Percentiles rank a stretch among this genome's conserved stretches.
Conservation (phyloP, 495 filamentous ascomycete genomes). For the Physcia stellaris region DNA sequence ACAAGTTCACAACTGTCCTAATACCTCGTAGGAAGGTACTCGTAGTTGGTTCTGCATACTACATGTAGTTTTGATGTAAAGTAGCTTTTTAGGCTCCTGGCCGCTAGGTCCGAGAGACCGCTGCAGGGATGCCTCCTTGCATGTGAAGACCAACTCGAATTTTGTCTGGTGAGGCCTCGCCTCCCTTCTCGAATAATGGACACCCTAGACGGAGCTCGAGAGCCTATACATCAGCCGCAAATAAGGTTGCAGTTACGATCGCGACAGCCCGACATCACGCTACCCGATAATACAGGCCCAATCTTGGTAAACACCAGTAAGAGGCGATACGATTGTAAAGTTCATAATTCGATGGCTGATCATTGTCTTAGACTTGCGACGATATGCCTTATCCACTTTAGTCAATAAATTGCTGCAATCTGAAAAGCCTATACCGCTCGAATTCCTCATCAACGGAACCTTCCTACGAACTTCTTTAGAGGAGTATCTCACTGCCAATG, state of each 20-base stretch:
- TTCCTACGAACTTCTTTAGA: conserved; percentile 82
- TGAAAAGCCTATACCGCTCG: conserved; percentile 72
- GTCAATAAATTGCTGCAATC: conserved; percentile 83
- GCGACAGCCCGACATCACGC: conserved; percentile 41
- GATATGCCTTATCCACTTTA: conserved; percentile 83
- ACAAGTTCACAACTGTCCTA: too few species aligned
- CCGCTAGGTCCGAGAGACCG: too few species aligned
- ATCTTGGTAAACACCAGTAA: conserved; percentile 54
- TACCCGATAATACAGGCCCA: conserved; percentile 46
- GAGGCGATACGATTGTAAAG: conserved; percentile 9
- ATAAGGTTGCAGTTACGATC: conserved; percentile 49
- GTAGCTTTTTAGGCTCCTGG: too few species aligned
- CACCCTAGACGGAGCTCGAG: too few species aligned
- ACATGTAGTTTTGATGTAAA: too few species aligned
- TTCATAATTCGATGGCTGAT: conserved; percentile 1
- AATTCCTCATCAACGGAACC: conserved; percentile 85
- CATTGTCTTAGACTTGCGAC: conserved; percentile 48
- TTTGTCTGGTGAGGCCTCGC: too few species aligned
- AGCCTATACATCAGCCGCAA: too few species aligned
- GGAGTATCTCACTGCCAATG: conserved; percentile 72
- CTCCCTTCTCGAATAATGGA: too few species aligned
- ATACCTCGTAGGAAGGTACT: too few species aligned
- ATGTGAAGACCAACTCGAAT: too few species aligned
- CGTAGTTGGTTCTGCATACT: too few species aligned
- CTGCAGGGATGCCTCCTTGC: too few species aligned